Evolutionary conservation across 768 basidiomycete species (phyloP), one percentile per base, ranked within the genome.

Genomic region (Boletus reticulatus): DNA sequence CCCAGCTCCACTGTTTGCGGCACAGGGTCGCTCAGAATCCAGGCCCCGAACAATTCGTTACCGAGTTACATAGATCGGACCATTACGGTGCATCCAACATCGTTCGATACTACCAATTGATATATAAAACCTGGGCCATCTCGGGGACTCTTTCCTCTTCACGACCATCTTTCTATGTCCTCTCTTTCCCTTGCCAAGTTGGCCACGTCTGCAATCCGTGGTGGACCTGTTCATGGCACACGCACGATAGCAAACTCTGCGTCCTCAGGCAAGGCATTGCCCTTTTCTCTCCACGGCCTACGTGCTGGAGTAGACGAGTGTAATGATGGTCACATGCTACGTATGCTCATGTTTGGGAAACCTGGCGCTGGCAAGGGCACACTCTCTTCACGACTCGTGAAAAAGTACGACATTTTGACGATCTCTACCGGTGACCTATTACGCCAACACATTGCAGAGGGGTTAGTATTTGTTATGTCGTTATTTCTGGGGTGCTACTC

Each of bases 341-440:
- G 81, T 12, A 81, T 83, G 79, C 67, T 83, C 56, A 76, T 83
- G 73, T 83, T 83, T 62, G 81, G 81, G 9, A 83, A 83, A 66
- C 81, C 80, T 2, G 88, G 88, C 27, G 83, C 88, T 45, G 89
- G 89, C 53, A 91, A 96, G 75, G 94, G 94, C 34, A 96, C 94
- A 0, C 78, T 94, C 41, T 80, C 88, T 2, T 78, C 81, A 16
- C 80, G 87, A 42, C 80, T 96, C 29, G 83, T 90, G 54, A 80
- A 84, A 59, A 89, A 91, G 69, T 94, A 91, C 67, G 85, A 92
- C 65, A 82, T 95, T 50, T 62, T 87, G 42, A 80, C 85, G 9
- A 72, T 95, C 47, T 92, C 89, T 9, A 89, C 89, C 3, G 94
- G 93, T 10, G 94, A 97, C 68, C 75, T 95, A 38, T 74, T 97